Percentiles rank a stretch among this genome's conserved stretches.
Conservation (phyloP, 1,139 yeast genomes). For the Blastobotrys elegans region DNA sequence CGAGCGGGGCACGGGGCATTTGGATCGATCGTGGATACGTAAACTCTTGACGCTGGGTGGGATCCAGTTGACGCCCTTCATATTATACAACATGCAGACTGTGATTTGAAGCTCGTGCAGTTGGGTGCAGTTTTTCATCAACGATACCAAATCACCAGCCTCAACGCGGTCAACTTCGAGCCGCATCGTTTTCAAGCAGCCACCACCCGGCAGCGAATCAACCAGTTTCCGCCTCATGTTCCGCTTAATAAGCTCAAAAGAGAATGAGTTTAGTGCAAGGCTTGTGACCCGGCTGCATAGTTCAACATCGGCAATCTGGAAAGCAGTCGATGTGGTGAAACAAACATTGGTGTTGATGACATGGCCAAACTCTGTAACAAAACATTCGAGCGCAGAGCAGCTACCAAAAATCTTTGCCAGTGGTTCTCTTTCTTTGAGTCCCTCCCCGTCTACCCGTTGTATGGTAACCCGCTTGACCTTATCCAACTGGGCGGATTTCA, state of each 20-base stretch:
- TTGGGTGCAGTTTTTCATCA: neutral
- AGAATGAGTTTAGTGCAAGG: neutral
- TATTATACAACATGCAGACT: slow-evolving; percentile 1
- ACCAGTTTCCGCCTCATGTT: slow-evolving; percentile 3
- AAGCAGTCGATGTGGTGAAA: slow-evolving; percentile 3
- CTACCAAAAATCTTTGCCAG: slow-evolving; percentile 1
- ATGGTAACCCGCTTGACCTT: neutral
- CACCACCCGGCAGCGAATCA: neutral
- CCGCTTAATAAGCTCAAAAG: slow-evolving; percentile 3
- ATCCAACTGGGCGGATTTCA: neutral
- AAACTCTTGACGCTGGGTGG: slow-evolving; percentile 3
- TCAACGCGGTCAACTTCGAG: slow-evolving; percentile 6
- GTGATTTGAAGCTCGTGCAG: slow-evolving; percentile 2
- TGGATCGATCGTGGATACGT: slow-evolving; percentile 4
- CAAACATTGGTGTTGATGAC: neutral
- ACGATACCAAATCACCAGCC: neutral
- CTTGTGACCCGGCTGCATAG: slow-evolving; percentile 4
- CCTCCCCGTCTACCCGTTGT: slow-evolving; percentile 5
- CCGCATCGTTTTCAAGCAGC: slow-evolving; percentile 2
- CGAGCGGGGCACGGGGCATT: neutral
- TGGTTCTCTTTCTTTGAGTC: neutral
- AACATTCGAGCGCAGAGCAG: slow-evolving; percentile 5
- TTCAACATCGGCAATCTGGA: slow-evolving; percentile 6
- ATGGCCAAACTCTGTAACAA: slow-evolving; percentile 3
- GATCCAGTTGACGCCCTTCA: slow-evolving; percentile 5